Evolutionary conservation across 371 early-diverging fungal species (phyloP).

Genomic region (Mortierella sp.): DNA sequence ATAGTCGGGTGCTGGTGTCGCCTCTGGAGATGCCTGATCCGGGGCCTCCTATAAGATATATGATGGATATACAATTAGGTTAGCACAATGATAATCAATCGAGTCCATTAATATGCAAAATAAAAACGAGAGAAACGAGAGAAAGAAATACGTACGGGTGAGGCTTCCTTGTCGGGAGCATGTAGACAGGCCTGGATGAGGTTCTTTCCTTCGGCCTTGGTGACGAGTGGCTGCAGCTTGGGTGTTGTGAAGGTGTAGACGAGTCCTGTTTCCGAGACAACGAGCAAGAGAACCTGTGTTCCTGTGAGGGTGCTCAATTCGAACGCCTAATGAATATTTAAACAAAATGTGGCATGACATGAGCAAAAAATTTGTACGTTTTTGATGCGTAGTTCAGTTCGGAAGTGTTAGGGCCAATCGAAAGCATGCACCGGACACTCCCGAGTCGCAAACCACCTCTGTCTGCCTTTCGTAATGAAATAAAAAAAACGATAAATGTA

Average conservation of each 20-base stretch:
- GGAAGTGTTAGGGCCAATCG: constrained; percentile 3
- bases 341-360: constrained; percentile 11
- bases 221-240: constrained; percentile 96
- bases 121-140: not conserved
- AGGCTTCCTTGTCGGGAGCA: constrained; percentile 76
- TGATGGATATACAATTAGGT: not conserved
- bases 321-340: constrained; percentile 77
- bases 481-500: not conserved
- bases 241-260: constrained; percentile 99
- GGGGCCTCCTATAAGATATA: not conserved
- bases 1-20: constrained; percentile 7
- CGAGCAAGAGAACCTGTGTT: constrained; percentile 95
- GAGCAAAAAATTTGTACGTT: not conserved
- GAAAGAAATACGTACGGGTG: constrained; percentile 43
- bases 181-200: constrained; percentile 97
- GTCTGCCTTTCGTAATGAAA: not conserved
- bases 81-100: not conserved
- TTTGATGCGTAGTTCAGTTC: not conserved
- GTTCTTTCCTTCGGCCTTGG: constrained; percentile 94
- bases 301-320: constrained; percentile 98
- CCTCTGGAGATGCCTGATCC: constrained; percentile 16
- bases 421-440: constrained; percentile 9
- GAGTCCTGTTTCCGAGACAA: constrained; percentile 98
- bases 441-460: not conserved
- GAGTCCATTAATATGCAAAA: not conserved